A percentile compares a stretch with the other conserved stretches of the same genome.
These are phyloP conservation scores for Monilinia polystroma DNA, from an alignment of 2,329 filamentous ascomycete genomes.

Conservation along the genomic window DNA sequence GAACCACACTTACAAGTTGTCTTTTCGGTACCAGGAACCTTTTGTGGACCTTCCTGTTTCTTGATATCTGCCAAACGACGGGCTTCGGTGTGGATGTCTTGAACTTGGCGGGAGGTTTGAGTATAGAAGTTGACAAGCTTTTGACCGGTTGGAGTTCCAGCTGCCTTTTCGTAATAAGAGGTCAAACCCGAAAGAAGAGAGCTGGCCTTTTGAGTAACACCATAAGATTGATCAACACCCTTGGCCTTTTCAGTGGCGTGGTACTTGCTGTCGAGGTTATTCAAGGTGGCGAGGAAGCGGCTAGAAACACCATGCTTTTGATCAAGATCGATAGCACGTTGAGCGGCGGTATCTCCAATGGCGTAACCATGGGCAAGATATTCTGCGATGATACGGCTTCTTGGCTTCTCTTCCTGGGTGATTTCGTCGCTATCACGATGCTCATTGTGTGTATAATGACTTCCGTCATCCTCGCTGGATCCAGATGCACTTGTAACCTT, in stretches of 20 bases:
- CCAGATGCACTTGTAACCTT: constrained; percentile 66
- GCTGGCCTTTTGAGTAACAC: constrained; percentile 71
- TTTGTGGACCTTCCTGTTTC: constrained; percentile 55
- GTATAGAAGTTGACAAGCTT: constrained; percentile 87
- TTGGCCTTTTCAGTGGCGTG: constrained; percentile 85
- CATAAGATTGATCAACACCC: constrained; percentile 80
- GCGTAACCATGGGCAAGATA: constrained; percentile 93
- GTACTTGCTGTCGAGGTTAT: constrained; percentile 78
- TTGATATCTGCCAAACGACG: constrained; percentile 85
- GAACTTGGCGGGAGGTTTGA: constrained; percentile 79
- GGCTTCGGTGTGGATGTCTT: constrained; percentile 92
- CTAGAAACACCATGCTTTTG: constrained; percentile 80
- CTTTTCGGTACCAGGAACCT: constrained; percentile 42
- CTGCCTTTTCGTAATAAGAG: constrained; percentile 94
- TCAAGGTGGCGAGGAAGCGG: constrained; percentile 75
- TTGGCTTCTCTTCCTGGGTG: constrained; percentile 94
- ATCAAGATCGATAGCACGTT: constrained; percentile 84
- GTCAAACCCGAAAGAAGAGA: constrained; percentile 63
- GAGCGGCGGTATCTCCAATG: constrained; percentile 68
- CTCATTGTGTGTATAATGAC: constrained; percentile 53
- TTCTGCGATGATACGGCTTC: constrained; percentile 88
- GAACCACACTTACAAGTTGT: constrained; percentile 49
- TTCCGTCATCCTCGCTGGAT: constrained; percentile 57
- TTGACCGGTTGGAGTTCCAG: constrained; percentile 82
- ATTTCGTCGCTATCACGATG: constrained; percentile 67